A percentile compares a stretch with the other conserved stretches of the same genome.
These are phyloP conservation scores for Hortiboletus campestris DNA, from an alignment of 768 basidiomycete genomes.

Conservation along the genomic window DNA sequence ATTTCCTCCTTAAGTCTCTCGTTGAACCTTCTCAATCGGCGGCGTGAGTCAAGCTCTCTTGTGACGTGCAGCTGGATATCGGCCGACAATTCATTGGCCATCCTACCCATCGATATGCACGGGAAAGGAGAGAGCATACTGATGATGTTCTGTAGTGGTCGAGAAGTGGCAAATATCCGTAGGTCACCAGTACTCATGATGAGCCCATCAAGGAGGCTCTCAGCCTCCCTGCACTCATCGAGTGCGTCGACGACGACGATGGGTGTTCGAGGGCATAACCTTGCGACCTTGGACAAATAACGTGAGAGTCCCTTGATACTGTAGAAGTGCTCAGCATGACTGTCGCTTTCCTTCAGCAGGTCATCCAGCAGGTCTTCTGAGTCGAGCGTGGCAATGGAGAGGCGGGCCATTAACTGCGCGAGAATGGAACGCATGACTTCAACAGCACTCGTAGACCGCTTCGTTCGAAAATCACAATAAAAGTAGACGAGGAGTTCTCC, in stretches of 20 bases:
- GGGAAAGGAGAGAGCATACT: background rate
- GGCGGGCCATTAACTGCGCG: background rate
- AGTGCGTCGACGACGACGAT: conserved; percentile 16
- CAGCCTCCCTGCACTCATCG: conserved; percentile 14
- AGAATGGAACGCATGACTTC: conserved; percentile 12
- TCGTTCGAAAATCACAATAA: conserved; percentile 16
- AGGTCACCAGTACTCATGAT: background rate
- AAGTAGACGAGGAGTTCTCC: conserved; percentile 4
- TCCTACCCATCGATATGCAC: conserved; percentile 8
- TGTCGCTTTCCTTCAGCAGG: background rate
- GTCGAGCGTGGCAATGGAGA: background rate
- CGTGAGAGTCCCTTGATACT: background rate
- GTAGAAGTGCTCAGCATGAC: background rate
- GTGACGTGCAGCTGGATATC: conserved; percentile 10
- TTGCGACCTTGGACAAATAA: background rate
- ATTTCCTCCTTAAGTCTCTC: conserved; percentile 4
- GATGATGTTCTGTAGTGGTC: conserved; percentile 3
- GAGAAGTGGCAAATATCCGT: conserved; percentile 10
- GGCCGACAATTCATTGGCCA: background rate
- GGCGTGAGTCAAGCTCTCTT: conserved; percentile 4
- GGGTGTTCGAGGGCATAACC: background rate
- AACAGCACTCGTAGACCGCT: conserved; percentile 3
- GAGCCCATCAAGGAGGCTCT: conserved; percentile 7
- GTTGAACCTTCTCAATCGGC: background rate
- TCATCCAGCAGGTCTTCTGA: background rate